phyloP scores from a whole-genome alignment of 306 rosid genomes.

The Malus domestica region ASM211411v1 NC_041793.1:38463001-38463500 shows the following conservation, averaged over 20 bases:
- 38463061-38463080: no score
- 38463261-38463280: not conserved
- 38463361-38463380: no score
- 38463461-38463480: not conserved
- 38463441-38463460: not conserved
- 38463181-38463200: not conserved
- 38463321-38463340: not conserved
- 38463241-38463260: not conserved
- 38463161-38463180: no score
- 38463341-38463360: no score
- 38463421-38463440: not conserved
- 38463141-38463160: no score
- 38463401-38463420: not conserved
- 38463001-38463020: no score
- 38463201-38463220: not conserved
- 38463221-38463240: not conserved
- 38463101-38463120: not conserved
- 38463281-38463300: no score
- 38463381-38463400: not conserved
- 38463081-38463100: no score
- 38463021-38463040: no score
- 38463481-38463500: not conserved
- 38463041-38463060: no score
- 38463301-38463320: no score
- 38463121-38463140: no score